Evolutionary conservation across 176 grass and related monocot genomes (phyloP).

Genomic region (Rhynchospora pubera): DNA sequence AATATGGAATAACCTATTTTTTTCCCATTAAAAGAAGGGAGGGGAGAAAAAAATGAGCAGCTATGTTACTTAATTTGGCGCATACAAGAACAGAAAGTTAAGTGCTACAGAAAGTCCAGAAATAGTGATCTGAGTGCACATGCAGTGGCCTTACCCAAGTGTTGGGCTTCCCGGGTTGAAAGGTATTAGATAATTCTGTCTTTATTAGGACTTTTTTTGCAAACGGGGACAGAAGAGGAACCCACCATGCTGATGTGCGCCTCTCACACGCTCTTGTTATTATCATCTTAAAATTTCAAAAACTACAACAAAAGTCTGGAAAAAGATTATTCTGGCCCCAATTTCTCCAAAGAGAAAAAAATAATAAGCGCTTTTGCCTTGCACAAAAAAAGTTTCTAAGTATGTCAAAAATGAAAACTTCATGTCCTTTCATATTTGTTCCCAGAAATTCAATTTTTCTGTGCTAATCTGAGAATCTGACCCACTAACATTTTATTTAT

Average conservation of each 20-base stretch:
- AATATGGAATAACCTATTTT: no score
- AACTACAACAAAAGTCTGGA: background rate
- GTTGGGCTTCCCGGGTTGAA: background rate
- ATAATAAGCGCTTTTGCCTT: background rate
- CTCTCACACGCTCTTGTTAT: slow-evolving; percentile 9
- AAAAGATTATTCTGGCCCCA: background rate
- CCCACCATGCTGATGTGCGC: background rate
- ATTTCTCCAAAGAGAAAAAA: background rate
- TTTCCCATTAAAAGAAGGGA: no score
- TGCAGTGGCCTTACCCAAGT: background rate
- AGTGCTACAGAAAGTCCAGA: background rate
- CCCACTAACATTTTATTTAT: background rate
- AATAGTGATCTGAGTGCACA: background rate
- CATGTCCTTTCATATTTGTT: background rate
- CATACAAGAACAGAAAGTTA: background rate
- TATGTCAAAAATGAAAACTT: background rate
- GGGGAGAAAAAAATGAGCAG: background rate
- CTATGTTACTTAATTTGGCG: background rate
- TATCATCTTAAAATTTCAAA: background rate
- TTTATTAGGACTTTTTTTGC: slow-evolving; percentile 17
- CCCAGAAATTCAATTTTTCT: background rate
- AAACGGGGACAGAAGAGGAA: slow-evolving; percentile 13
- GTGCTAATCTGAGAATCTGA: background rate
- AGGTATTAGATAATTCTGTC: background rate
- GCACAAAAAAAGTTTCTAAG: background rate